phyloP scores from a whole-genome alignment of 2,329 filamentous ascomycete species.

The Colletotrichum tropicicola region DNA sequence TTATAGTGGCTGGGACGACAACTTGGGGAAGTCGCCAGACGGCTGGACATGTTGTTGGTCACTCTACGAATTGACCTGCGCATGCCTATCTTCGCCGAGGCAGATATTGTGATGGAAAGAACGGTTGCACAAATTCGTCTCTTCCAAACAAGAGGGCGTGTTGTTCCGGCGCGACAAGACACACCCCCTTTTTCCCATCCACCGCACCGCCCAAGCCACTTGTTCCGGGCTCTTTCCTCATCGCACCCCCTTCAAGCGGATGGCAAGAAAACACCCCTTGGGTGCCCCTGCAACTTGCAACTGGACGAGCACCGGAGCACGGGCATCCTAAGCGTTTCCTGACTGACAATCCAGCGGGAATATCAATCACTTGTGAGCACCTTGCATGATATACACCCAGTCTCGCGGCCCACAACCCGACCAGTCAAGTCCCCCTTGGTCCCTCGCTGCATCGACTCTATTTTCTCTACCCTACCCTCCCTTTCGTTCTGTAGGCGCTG shows the following conservation, averaged over 20 bases:
- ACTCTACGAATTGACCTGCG: background rate
- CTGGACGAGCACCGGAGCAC: conserved; percentile 28
- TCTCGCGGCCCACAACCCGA: conserved; percentile 29
- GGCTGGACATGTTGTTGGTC: conserved; percentile 2
- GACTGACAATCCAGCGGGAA: conserved; percentile 19
- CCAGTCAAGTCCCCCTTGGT: conserved; percentile 25
- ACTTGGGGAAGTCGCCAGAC: conserved; percentile 5
- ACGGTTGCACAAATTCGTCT: conserved; percentile 23
- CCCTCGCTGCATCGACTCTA: conserved; percentile 27
- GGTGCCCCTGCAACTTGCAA: conserved; percentile 23
- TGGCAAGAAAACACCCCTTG: conserved; percentile 11
- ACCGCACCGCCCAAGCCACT: conserved; percentile 25
- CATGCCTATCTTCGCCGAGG: background rate
- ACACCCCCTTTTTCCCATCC: conserved; percentile 11
- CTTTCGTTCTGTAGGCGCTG: conserved; percentile 37
- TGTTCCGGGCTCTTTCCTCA: conserved; percentile 20
- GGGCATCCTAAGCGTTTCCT: conserved; percentile 29
- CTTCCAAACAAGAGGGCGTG: conserved; percentile 20
- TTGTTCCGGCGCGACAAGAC: background rate
- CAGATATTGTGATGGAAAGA: conserved; percentile 8
- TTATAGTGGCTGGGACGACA: conserved; percentile 11
- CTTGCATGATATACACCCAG: conserved; percentile 34
- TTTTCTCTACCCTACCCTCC: conserved; percentile 29
- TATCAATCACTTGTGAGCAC: conserved; percentile 30
- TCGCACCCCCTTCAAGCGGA: conserved; percentile 19